Percentiles rank a stretch among this genome's conserved stretches.
Conservation (phyloP, 73 alveolate species). For the Breviolum minutum region DNA sequence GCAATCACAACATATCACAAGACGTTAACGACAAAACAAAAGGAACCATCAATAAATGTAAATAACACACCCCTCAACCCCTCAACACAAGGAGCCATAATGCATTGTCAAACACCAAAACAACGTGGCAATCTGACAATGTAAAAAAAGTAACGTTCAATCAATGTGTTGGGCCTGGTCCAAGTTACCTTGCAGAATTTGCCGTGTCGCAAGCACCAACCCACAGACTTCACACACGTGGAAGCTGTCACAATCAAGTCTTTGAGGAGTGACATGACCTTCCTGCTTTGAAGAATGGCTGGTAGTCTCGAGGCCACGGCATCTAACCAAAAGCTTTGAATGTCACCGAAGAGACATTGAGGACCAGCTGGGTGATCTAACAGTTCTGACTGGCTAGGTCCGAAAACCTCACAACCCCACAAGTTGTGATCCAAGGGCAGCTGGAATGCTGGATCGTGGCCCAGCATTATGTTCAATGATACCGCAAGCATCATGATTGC, state of each 20-base stretch:
- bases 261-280: not conserved
- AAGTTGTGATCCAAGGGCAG: too few relatives aligned
- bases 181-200: not conserved
- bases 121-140: not conserved
- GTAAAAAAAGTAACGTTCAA: too few relatives aligned
- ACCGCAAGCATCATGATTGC: too few relatives aligned
- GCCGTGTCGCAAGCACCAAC: not conserved
- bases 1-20: too few relatives aligned
- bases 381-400: too few relatives aligned
- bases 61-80: too few relatives aligned
- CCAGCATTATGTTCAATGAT: too few relatives aligned
- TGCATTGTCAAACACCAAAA: not conserved
- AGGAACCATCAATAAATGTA: too few relatives aligned
- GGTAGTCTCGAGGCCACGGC: not conserved
- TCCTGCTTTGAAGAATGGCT: not conserved
- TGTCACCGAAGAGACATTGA: not conserved
- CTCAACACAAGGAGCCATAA: not conserved
- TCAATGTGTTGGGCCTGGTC: too few relatives aligned
- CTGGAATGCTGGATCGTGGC: too few relatives aligned
- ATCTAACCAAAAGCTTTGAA: not conserved
- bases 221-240: not conserved
- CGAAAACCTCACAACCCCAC: too few relatives aligned
- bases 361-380: not conserved
- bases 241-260: not conserved
- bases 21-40: too few relatives aligned